Evolutionary conservation across 2,329 filamentous ascomycete genomes (phyloP), one percentile per base, ranked within the genome.

Genomic region (Colletotrichum tabaci): DNA sequence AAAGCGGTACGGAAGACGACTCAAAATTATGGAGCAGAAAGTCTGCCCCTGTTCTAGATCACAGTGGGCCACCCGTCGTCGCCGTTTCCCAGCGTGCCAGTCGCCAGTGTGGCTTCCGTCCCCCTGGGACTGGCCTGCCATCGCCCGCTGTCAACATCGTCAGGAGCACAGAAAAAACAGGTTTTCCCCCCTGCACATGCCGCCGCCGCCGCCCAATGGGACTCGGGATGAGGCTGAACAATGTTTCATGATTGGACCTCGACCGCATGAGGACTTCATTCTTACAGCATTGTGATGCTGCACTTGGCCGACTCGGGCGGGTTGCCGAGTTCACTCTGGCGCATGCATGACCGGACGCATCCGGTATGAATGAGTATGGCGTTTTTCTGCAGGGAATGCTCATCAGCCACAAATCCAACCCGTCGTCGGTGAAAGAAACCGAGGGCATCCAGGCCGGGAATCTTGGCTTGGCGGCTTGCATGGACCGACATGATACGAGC

Each of bases 161-260:
- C 30, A 64, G 44, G 38, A 26, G 57, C 38, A 35, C 23, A 40
- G 21, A 61, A 72, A 57, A 72, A 72, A 72, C 70, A 58, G 66
- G 70, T 69, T 72, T 72, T 72, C 12, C 35, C 42, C 66, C 70
- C 66, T 72, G 66, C 49, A 60, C 49, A 30, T 30, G 26, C 26
- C 26, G 26, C 18, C 16, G 38, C 30, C 46, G 47, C 53, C 30
- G 60, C 46, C 58, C 46, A 58, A 38, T 67, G 58, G 57, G 26
- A 10, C 56, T 65, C 47, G 60, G n/a, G 66, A 71, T 71, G 70
- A 69, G 70, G 70, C 70, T 72, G 70, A 70, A 68, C 1, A 30
- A 52, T 71, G 66, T 72, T 71, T 71, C 70, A 72, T 70, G 60
- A 72, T 72, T 72, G 49, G 66, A 61, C 61, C 47, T 66, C 49